A percentile compares a stretch with the other conserved stretches of the same genome.
phyloP scores from a whole-genome alignment of 495 filamentous ascomycete genomes.

The Xanthoparmelia taractica region DNA sequence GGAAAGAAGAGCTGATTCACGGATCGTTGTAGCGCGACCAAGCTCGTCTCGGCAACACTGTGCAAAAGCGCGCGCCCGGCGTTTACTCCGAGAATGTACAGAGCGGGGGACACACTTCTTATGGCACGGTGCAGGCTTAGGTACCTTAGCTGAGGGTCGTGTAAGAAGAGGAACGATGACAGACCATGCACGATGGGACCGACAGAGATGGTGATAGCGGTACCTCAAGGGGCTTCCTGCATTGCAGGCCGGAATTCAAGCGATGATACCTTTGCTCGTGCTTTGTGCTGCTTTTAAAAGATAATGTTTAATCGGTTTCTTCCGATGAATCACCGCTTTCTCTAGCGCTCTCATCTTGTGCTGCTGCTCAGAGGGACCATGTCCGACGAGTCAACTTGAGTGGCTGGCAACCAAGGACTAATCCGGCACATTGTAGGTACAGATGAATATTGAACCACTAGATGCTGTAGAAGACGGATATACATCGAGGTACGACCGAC shows the following conservation, averaged over 20 bases:
- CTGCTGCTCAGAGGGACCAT: not conserved
- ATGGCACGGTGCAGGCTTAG: conserved; percentile 28
- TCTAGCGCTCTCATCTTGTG: not conserved
- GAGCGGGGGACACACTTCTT: conserved; percentile 47
- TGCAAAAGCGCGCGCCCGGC: conserved; percentile 50
- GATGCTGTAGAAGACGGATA: not conserved
- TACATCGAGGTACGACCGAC: not conserved
- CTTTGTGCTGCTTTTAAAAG: not conserved
- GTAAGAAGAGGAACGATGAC: not conserved
- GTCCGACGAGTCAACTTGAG: not conserved
- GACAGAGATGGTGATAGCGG: not conserved
- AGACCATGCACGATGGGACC: not conserved
- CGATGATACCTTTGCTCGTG: conserved; percentile 4
- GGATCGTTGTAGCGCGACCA: not conserved
- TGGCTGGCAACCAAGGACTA: not conserved
- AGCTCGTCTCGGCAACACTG: conserved; percentile 44
- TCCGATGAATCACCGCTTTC: not conserved
- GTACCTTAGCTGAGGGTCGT: not conserved
- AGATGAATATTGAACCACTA: not conserved
- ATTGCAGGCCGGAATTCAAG: not conserved
- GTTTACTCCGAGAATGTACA: conserved; percentile 80
- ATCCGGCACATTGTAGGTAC: too few relatives aligned
- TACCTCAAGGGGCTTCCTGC: not conserved
- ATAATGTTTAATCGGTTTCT: not conserved
- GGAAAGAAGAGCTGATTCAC: not conserved